phyloP scores from a whole-genome alignment of 768 basidiomycete genomes.

The Lactarius hatsudake region DNA sequence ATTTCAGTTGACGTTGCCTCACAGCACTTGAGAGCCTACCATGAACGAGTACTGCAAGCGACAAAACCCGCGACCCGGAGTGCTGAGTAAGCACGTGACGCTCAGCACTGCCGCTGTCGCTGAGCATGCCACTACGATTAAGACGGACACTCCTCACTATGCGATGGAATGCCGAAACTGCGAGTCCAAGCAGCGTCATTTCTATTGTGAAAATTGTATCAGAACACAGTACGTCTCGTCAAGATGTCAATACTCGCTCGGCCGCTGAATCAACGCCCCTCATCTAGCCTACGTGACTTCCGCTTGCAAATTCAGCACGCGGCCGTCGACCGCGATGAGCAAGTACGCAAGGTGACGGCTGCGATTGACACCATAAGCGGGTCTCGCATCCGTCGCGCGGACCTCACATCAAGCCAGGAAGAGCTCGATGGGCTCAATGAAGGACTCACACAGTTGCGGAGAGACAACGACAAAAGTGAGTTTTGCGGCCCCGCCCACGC shows the following conservation, averaged over 20 bases:
- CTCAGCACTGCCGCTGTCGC: neutral
- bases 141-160: slow-evolving; percentile 18
- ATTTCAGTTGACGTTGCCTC: neutral
- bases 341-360: slow-evolving; percentile 50
- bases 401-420: slow-evolving; percentile 45
- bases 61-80: neutral
- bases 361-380: slow-evolving; percentile 46
- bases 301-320: slow-evolving; percentile 56
- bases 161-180: slow-evolving; percentile 30
- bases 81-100: slow-evolving; percentile 10
- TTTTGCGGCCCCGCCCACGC: slow-evolving; percentile 10
- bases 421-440: slow-evolving; percentile 51
- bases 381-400: slow-evolving; percentile 48
- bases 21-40: neutral
- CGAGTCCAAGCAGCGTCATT: slow-evolving; percentile 28
- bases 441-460: slow-evolving; percentile 48
- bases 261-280: neutral
- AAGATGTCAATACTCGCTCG: too few relatives aligned
- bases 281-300: slow-evolving; percentile 52
- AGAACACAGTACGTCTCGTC: slow-evolving; percentile 25
- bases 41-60: neutral
- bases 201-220: slow-evolving; percentile 28
- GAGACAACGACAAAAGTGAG: slow-evolving; percentile 64
- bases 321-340: slow-evolving; percentile 58
- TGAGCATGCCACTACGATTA: neutral